Evolutionary conservation across 768 basidiomycete species (phyloP), one percentile per base, ranked within the genome.

Genomic region (Termitomyces sp.): DNA sequence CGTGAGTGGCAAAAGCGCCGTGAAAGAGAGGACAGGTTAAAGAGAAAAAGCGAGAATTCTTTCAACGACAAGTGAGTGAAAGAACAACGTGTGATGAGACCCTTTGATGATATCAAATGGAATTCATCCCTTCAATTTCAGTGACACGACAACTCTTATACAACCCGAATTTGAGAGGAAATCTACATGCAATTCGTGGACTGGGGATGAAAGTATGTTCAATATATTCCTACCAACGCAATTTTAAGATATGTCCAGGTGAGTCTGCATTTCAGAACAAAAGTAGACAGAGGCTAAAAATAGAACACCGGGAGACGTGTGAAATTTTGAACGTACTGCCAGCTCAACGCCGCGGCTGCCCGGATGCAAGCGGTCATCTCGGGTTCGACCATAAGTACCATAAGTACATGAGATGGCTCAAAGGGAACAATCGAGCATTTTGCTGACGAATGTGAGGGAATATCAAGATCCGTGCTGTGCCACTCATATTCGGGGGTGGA

Each of bases 1-100:
- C 57, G 64, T 62, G 57, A 30, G 42, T 55, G 55, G 61, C 65
- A 44, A 34, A 34, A 60, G 26, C 40, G 60, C 62, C 60, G 40
- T 51, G 34, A 26, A 53, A 24, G 49, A 22, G 56, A 44, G 39
- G 22, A 39, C 14, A 7, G n/a, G 9, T 36, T 27, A 13, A 44
- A 22, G 16, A 44, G 16, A 42, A 43, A 42, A 26, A 12, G 30
- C 39, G 30, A 50, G 39, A 42, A 33, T 10, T 26, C 9, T 39
- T 53, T 42, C 22, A 14, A 32, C n/a, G 20, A 53, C 39, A 22
- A 14, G 4, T n/a, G 16, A 14, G 4, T n/a, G 16, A 32, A 40
- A 20, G 52, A 53, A 42, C n/a, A 53, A 16, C n/a, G 54, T 39
- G 54, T 55, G 54, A 45, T 45, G 52, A 20, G n/a, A 20, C 26